Evolutionary conservation across 306 rosid species (phyloP), one percentile per base, ranked within the genome.

Genomic region (Crataegus laevigata): DNA sequence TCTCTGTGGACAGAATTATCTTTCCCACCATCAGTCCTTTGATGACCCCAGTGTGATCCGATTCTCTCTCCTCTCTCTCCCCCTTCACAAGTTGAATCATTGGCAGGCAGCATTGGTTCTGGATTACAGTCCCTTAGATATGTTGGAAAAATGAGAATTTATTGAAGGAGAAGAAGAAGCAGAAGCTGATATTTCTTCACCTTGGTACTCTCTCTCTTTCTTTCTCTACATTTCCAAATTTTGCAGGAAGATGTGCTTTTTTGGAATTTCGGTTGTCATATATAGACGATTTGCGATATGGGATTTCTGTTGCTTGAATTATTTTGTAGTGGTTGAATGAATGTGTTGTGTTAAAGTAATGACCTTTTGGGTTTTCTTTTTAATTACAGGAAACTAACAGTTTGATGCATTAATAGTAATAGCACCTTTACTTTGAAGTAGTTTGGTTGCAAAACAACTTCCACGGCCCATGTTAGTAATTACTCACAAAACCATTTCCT

Each of bases 21-120:
- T 1, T 50, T 8, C 24, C 25, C 57, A 59, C 80, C 79, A 24
- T 67, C 45, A 65, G 52, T 40, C n/a, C 26, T 43, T 57, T 64
- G 65, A 24, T 69, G 75, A 57, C 55, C 71, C 70, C 69, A 47
- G 26, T 68, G 75, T 74, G 79, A 68, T 68, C 73, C 79, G 75
- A 68, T 30, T 69, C 58, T 29, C 25, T 57, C 47, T 38, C 66
- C 47, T n/a, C 3, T 42, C 24, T 57, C 18, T 68, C 18, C 11
- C 29, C 3, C 13, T 2, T 22, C 5, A n/a, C 11, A 25, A 18
- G 73, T 62, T 6, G 22, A 26, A 17, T 51, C 61, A 50, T 51
- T 51, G 61, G 61, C 64, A 17, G 61, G 61, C 34, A 6, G 32
- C 68, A 36, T 55, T 78, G 30, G 58, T 24, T 54, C 19, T 42